Conservation (phyloP, 768 basidiomycete species). For the Polyporus arcularius region DNA sequence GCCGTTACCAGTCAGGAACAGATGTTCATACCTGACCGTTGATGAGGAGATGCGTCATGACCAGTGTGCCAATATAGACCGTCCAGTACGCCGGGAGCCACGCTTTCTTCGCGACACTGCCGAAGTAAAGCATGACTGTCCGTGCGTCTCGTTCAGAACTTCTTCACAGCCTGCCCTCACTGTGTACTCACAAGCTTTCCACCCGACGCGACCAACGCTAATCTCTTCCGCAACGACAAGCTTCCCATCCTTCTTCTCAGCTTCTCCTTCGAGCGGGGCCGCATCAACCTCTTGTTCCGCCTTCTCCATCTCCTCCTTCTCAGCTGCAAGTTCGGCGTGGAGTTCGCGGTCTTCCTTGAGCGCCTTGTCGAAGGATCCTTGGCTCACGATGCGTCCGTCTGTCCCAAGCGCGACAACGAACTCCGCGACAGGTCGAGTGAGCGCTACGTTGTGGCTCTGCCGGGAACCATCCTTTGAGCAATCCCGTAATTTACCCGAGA, state of each 20-base stretch:
- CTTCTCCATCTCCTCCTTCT: constrained; percentile 26
- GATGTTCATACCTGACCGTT: constrained; percentile 1
- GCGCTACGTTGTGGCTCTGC: constrained; percentile 55
- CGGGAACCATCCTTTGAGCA: no score
- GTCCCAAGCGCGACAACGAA: constrained; percentile 55
- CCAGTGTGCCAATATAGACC: constrained; percentile 19
- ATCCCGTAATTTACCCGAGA: no score
- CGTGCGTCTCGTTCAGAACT: neutral
- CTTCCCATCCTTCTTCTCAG: constrained; percentile 45
- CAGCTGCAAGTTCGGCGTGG: constrained; percentile 27
- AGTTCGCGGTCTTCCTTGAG: constrained; percentile 42
- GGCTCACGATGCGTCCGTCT: constrained; percentile 53
- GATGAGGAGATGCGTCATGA: constrained; percentile 18
- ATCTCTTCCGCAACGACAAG: constrained; percentile 69
- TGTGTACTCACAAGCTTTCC: constrained; percentile 38
- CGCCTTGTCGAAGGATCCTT: constrained; percentile 50
- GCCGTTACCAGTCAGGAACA: constrained; percentile 3
- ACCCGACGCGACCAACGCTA: constrained; percentile 57
- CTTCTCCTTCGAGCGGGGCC: constrained; percentile 16
- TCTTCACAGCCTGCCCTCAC: no score
- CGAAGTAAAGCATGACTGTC: constrained; percentile 33
- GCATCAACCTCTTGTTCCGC: constrained; percentile 28
- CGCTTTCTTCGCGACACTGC: constrained; percentile 9
- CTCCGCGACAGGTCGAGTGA: constrained; percentile 53
- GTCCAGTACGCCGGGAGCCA: constrained; percentile 4